Evolutionary conservation across 306 rosid genomes (phyloP), one percentile per base, ranked within the genome.

Genomic region (Hippophae rhamnoides): DNA sequence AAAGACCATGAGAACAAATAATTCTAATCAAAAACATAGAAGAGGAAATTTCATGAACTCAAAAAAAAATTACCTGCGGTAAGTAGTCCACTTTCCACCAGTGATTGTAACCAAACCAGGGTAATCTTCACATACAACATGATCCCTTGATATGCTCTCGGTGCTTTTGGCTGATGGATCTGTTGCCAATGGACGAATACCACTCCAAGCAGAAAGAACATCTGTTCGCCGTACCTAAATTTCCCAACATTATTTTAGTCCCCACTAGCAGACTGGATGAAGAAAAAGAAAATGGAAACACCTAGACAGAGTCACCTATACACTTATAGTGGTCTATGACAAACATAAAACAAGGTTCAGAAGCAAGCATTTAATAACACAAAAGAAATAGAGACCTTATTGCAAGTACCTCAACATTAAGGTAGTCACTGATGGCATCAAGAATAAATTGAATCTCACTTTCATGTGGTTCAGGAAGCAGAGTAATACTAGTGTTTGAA

Each of bases 181-280:
- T 10, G 43, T 66, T 61, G 99, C 99, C 73, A 93, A 76, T 13
- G 99, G 99, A 50, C 99, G 97, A 79, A 93, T 93, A 61, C 99
- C 99, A 76, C 99, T 93, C 99, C 99, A 93, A 54, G 99, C 99
- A 56, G 99, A 93, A 66, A 93, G 99, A 72, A 93, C 99, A 52
- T 93, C 99, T 11, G 63, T 18, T 23, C 99, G 97, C 56, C 99
- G 80, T 71, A 93, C 99, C 99, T 93, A 76, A 64, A 79, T 45
- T 60, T 49, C 62, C 51, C 14, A 9, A 41, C 43, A 65, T 64
- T 59, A 74, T 57, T 67, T 76, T 25, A 64, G 68, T 69, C 72
- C 54, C 54, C 56, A 57, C 63, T 62, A 52, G 72, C 55, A 68
- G 67, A 69, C 62, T 38, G 56, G 25, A 52, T 13, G 31, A 72